Evolutionary conservation across 1,284 basidiomycete species (phyloP), one percentile per base, ranked within the genome.

Genomic region (Apiotrichum gracile): DNA sequence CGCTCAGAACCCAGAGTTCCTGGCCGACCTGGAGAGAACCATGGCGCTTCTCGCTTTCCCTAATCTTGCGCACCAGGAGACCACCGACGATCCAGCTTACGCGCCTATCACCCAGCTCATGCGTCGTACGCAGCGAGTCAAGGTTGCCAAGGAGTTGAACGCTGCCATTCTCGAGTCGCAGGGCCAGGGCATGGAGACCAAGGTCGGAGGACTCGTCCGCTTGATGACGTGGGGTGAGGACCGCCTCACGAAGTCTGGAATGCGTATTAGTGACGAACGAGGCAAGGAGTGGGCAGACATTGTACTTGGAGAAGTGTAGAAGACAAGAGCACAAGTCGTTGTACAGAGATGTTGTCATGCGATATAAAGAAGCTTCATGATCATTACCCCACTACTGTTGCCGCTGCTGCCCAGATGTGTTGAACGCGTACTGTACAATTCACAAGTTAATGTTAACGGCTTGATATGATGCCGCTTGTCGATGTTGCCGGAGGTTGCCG

Each of bases 31-130:
- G 33, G 94, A 98, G 75, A 81, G 86, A 46, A 96, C 93, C 19
- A 97, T 98, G 92, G 89, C 91, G 22, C 76, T 98, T 41, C 78
- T 98, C 9, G 93, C 92, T 9, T 97, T 97, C 73, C 69, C 82
- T 80, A 47, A 82, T 79, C 16, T 80, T 80, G 54, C 77, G 77
- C 65, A 67, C 13, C 67, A 72, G 49, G 70, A 72, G 25, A 46
- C 54, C 2, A 39, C 68, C 22, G 58, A 64, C 17, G 69, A 73
- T 42, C 66, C 73, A 0, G 66, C 68, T 1, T 74, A 70, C 52
- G 55, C 49, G 9, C 68, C 68, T 16, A 70, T 76, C 47, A 68
- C 65, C 19, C 60, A 70, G 19, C 79, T 97, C 45, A 77, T 97
- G 65, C 86, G 86, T 31, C 85, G 87, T 22, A 84, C 84, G 24